Evolutionary conservation across 2,329 filamentous ascomycete genomes (phyloP).

Genomic region (Aspergillus luchuensis): DNA sequence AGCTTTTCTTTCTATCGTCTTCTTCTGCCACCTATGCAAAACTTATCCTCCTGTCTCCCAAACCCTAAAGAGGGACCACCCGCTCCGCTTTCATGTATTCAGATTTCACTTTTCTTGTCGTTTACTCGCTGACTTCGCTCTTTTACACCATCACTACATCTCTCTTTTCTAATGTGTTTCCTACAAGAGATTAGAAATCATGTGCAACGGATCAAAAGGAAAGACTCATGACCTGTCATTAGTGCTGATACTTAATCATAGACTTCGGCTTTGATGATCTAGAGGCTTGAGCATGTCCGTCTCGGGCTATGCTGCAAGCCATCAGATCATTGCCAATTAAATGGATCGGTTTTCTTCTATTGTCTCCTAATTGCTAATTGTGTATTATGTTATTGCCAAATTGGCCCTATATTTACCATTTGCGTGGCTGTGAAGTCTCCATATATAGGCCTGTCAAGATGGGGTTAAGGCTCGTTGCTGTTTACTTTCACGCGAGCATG

Average conservation of each 20-base stretch:
- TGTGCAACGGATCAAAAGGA: constrained; percentile 27
- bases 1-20: not conserved
- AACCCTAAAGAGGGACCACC: constrained; percentile 6
- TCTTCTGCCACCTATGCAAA: constrained; percentile 4
- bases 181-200: constrained; percentile 30
- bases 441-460: not conserved
- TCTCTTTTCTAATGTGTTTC: constrained; percentile 9
- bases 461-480: not conserved
- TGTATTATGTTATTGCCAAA: not conserved
- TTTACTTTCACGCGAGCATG: not conserved
- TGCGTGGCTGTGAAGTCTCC: not conserved
- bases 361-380: not conserved
- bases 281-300: constrained; percentile 16
- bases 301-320: not conserved
- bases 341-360: not conserved
- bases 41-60: not conserved
- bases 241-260: constrained; percentile 36
- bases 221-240: constrained; percentile 31
- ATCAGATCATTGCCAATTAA: not conserved
- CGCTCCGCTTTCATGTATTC: constrained; percentile 15
- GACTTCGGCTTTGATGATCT: constrained; percentile 25
- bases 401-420: not conserved
- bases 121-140: constrained; percentile 1
- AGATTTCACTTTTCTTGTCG: constrained; percentile 1
- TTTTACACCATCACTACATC: constrained; percentile 7